A percentile compares a stretch with the other conserved stretches of the same genome.
These are phyloP conservation scores for Craspedostauros australis DNA, from an alignment of 108 stramenopile genomes.

Conservation along the genomic window DNA sequence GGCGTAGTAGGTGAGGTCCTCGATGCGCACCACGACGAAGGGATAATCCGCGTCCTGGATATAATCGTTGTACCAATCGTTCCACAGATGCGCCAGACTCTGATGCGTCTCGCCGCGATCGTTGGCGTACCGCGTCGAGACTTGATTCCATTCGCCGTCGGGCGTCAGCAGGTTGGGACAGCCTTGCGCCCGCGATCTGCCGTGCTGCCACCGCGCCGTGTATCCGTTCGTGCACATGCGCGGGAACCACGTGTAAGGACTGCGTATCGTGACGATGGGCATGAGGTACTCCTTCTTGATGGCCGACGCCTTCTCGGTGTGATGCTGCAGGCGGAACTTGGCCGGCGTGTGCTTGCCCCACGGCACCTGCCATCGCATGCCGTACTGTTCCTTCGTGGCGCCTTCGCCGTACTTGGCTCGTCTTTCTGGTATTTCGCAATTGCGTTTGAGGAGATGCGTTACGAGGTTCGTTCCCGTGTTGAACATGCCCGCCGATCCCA, in stretches of 20 bases:
- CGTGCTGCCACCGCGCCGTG: slow-evolving; percentile 58
- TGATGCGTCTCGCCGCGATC: slow-evolving; percentile 35
- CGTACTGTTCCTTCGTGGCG: slow-evolving; percentile 49
- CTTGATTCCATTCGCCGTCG: slow-evolving; percentile 42
- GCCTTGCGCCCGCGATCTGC: neutral
- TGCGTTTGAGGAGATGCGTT: slow-evolving; percentile 55
- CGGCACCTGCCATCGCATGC: slow-evolving; percentile 74
- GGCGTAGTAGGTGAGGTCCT: slow-evolving; percentile 59
- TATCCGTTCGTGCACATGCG: slow-evolving; percentile 72
- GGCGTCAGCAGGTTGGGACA: slow-evolving; percentile 57
- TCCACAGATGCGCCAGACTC: slow-evolving; percentile 62
- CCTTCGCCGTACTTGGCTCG: slow-evolving; percentile 35
- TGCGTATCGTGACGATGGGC: slow-evolving; percentile 61
- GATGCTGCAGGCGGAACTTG: slow-evolving; percentile 40
- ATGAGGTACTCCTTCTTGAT: slow-evolving; percentile 55
- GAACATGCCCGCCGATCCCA: slow-evolving; percentile 74
- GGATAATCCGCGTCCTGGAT: slow-evolving; percentile 41
- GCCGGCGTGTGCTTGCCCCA: slow-evolving; percentile 82
- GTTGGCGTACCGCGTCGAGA: slow-evolving; percentile 51
- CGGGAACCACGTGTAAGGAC: slow-evolving; percentile 73
- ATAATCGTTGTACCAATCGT: slow-evolving; percentile 77
- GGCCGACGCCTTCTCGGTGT: slow-evolving; percentile 25
- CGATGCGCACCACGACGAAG: slow-evolving; percentile 47
- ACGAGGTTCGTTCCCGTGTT: slow-evolving; percentile 79
- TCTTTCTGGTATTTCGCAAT: slow-evolving; percentile 74